Conservation (phyloP, 2,329 filamentous ascomycete genomes). For the Colletotrichum tamarilloi region DNA sequence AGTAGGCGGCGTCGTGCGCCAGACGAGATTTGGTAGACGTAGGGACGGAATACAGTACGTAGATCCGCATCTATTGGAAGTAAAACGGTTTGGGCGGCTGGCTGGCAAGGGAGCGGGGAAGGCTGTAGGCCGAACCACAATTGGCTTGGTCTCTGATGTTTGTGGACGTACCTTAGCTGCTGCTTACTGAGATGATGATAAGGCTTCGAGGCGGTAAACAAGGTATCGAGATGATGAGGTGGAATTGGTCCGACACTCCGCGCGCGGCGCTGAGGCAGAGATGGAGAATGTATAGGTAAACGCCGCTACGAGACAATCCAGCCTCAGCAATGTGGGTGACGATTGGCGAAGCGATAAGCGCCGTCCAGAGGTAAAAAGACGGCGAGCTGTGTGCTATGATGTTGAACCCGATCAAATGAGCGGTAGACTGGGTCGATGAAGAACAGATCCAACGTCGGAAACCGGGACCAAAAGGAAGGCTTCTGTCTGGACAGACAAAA, state of each 20-base stretch:
- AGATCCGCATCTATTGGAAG: conserved; percentile 31
- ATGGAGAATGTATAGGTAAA: neutral
- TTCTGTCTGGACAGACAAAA: neutral
- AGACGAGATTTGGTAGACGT: neutral
- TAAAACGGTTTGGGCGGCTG: conserved; percentile 29
- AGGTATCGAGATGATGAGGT: neutral
- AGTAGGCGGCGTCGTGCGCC: conserved; percentile 14
- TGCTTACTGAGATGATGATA: conserved; percentile 6
- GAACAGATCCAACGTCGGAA: neutral
- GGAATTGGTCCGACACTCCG: neutral
- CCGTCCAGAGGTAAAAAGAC: conserved; percentile 2
- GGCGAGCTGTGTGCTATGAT: neutral
- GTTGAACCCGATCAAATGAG: neutral
- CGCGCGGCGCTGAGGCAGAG: neutral
- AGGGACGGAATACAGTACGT: conserved; percentile 9
- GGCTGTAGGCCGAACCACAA: conserved; percentile 27
- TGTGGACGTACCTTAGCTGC: neutral
- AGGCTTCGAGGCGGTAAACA: neutral
- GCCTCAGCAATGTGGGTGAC: neutral
- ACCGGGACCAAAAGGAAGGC: neutral
- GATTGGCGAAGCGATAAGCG: neutral
- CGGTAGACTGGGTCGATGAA: neutral
- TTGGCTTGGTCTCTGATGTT: conserved; percentile 13
- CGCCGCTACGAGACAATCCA: neutral
- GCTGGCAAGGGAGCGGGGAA: conserved; percentile 20